Conservation (phyloP, 164 flowering plant species). For the Akebia trifoliata region DNA sequence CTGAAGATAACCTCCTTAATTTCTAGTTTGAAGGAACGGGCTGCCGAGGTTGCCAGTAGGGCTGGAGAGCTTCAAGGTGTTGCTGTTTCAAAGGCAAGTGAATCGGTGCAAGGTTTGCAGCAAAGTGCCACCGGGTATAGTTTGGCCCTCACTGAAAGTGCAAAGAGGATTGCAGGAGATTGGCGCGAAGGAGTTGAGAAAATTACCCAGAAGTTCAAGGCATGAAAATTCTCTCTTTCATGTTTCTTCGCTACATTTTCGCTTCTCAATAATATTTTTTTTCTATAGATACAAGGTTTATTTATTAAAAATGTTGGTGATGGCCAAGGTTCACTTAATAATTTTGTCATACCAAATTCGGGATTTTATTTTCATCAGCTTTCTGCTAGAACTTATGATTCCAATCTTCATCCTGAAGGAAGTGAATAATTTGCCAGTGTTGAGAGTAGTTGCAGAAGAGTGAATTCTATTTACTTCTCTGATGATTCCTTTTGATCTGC, state of each 20-base stretch:
- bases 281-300: no score
- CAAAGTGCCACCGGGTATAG: constrained; percentile 29
- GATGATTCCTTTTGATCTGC: no score
- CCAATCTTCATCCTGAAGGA: no score
- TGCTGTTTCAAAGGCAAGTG: constrained; percentile 32
- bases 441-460: no score
- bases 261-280: not conserved
- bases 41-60: constrained; percentile 16
- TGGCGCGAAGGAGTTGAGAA: constrained; percentile 79
- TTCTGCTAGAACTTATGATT: no score
- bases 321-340: no score
- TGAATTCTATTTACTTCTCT: no score
- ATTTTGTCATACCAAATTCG: no score
- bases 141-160: constrained; percentile 42
- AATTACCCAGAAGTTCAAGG: constrained; percentile 76
- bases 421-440: no score
- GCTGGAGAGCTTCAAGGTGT: constrained; percentile 35
- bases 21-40: constrained; percentile 39
- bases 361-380: no score
- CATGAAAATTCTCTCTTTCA: constrained; percentile 22
- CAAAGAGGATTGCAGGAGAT: constrained; percentile 63
- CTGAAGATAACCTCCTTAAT: constrained; percentile 43
- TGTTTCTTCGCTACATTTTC: not conserved
- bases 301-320: no score
- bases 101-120: constrained; percentile 41